Base-by-base conservation (phyloP, 2,329 filamentous ascomycete genomes). In the Alternaria panax region DNA sequence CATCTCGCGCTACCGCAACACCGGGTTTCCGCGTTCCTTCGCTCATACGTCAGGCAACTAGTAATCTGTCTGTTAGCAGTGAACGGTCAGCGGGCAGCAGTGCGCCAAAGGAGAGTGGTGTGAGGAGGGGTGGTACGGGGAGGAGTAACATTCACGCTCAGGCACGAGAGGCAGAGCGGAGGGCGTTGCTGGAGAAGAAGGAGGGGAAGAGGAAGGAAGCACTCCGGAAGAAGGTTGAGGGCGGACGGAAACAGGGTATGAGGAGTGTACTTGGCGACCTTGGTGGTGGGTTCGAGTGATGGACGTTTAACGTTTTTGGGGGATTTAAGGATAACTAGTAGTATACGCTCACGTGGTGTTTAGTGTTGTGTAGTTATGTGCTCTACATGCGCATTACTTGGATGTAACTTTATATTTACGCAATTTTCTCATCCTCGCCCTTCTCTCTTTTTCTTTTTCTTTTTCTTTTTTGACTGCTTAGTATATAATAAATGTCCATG, bases 41-140 rank as follows among this genome's bases (percentile, higher is more conserved):
- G 0, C 82, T 95, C 20, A 84, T 95, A 18, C 86, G 91, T 25
- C 86, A 90, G 28, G 90, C 91, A 5, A 94, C 91, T 0, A 90
- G 89, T 28, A 80, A 77, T 57, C 38, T 78, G 12, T 77, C 75
- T n/a, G 64, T 66, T 4, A 67, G 69, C 28, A 69, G 69, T 7
- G 75, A 65, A 57, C 76, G 64, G 70, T 80, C 54, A 65, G 81
- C 74, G 8, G 75, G 64, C 2, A 41, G 57, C 24, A 65, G 51
- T 18, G 70, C 71, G 16, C 57, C 64, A 1, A 59, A 65, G 45
- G 76, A 77, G 57, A 65, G 74, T 67, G 79, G 67, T 3, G 75
- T 83, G 12, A 76, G 81, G 61, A 79, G 78, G 52, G 82, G 84
- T 14, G 83, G 84, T 3, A 82, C 81, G n/a, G 87, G 86, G 70